These are phyloP conservation scores for Parasarocladium wereldwijsianum DNA, from an alignment of 2,329 filamentous ascomycete species.

Conservation along the genomic window DNA sequence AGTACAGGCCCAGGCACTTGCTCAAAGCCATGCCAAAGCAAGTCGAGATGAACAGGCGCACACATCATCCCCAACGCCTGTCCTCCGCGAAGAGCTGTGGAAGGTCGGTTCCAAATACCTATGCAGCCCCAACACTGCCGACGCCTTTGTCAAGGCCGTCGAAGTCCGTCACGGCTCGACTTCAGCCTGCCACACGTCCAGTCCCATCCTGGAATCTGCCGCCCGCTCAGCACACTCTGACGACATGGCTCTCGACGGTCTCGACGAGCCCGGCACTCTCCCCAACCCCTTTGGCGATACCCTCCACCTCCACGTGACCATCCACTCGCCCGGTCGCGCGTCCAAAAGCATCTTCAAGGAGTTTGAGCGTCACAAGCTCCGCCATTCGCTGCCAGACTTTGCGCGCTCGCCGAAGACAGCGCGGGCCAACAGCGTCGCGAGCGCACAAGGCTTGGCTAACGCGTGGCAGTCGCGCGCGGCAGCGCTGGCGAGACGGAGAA, in stretches of 20 bases:
- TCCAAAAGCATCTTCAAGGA: neutral
- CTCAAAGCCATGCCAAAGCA: too few relatives aligned
- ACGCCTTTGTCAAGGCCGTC: conserved; percentile 2
- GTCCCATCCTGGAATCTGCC: too few relatives aligned
- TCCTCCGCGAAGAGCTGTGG: conserved; percentile 3
- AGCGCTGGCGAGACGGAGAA: neutral
- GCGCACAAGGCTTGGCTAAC: neutral
- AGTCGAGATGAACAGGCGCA: too few relatives aligned
- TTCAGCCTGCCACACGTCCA: too few relatives aligned
- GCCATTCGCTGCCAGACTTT: conserved; percentile 3
- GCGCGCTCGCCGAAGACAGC: conserved; percentile 1
- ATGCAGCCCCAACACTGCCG: neutral
- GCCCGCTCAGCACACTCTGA: neutral
- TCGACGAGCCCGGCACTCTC: neutral
- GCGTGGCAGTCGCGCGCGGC: too few relatives aligned
- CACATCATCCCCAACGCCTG: neutral
- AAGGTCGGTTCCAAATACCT: conserved; percentile 1
- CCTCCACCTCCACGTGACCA: conserved; percentile 1
- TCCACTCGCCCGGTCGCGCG: conserved; percentile 1
- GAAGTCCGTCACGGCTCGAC: conserved; percentile 2
- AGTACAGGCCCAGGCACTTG: too few relatives aligned
- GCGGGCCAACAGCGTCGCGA: neutral
- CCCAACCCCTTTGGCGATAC: conserved; percentile 2
- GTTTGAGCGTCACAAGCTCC: conserved; percentile 2
- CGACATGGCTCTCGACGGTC: neutral